phyloP scores from a whole-genome alignment of 805 yeast genomes.

The Wickerhamomyces pijperi region DNA sequence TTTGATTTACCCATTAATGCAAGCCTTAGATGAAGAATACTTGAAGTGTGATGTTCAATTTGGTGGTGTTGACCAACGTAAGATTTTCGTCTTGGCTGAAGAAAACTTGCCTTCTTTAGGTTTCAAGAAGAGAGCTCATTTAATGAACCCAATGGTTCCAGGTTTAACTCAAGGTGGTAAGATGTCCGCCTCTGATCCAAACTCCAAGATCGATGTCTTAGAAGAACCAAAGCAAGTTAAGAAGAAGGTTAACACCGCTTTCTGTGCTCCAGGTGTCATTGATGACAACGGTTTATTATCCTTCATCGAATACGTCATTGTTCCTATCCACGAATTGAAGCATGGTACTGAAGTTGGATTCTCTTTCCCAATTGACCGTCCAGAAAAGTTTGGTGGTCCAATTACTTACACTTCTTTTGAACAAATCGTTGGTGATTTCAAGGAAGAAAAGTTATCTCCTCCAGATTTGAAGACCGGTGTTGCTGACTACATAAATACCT shows the following conservation, averaged over 20 bases:
- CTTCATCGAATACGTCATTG: slow-evolving; percentile 72
- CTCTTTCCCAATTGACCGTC: slow-evolving; percentile 71
- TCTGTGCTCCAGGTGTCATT: slow-evolving; percentile 88
- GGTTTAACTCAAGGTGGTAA: slow-evolving; percentile 95
- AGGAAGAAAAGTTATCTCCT: slow-evolving; percentile 69
- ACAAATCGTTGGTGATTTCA: slow-evolving; percentile 61
- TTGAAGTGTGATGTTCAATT: slow-evolving; percentile 87
- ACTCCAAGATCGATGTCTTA: slow-evolving; percentile 86
- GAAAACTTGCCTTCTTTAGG: slow-evolving; percentile 81
- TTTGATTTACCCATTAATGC: slow-evolving; percentile 95
- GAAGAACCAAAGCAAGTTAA: slow-evolving; percentile 83
- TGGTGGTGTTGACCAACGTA: slow-evolving; percentile 99
- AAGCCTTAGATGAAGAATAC: slow-evolving; percentile 91
- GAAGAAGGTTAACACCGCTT: slow-evolving; percentile 87
- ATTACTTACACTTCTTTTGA: slow-evolving; percentile 59
- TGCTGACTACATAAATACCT: slow-evolving; percentile 66
- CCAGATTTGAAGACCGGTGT: slow-evolving; percentile 92
- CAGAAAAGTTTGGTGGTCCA: slow-evolving; percentile 96
- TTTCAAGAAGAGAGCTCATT: slow-evolving; percentile 94
- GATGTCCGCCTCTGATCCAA: slow-evolving; percentile 98
- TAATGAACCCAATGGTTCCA: slow-evolving; percentile 99
- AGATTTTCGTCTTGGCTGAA: slow-evolving; percentile 93
- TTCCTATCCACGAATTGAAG: slow-evolving; percentile 78
- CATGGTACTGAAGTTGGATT: slow-evolving; percentile 40
- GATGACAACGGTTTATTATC: slow-evolving; percentile 87